Conservation (phyloP, 2,329 filamentous ascomycete species). For the Botrytis deweyae region DNA sequence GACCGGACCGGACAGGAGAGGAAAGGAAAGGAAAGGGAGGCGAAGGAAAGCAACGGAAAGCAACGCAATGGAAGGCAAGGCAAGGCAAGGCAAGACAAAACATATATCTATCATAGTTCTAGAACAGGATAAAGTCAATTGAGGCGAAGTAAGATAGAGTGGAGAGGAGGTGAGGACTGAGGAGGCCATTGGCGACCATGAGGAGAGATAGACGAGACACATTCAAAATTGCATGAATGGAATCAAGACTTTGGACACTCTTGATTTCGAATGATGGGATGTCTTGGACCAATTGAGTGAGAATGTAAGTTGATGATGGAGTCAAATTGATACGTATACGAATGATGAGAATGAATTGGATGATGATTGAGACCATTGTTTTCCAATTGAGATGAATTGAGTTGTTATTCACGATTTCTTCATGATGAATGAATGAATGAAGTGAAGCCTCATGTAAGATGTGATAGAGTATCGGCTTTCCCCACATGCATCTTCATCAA, state of each 20-base stretch:
- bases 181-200: background rate
- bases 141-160: conserved; percentile 4
- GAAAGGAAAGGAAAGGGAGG: background rate
- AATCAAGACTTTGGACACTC: background rate
- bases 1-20: background rate
- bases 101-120: conserved; percentile 7
- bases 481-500: conserved; percentile 3
- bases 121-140: background rate
- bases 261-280: conserved; percentile 12
- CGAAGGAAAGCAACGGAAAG: background rate
- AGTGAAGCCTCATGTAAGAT: background rate
- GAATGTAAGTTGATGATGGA: background rate
- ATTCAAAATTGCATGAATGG: conserved; percentile 9
- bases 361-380: background rate
- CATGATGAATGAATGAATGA: background rate
- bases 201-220: conserved; percentile 6
- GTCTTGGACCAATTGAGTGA: conserved; percentile 16
- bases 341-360: conserved; percentile 5
- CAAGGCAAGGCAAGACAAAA: background rate
- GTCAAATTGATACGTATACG: conserved; percentile 17
- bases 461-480: background rate
- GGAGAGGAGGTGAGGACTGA: background rate
- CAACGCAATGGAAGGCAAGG: background rate
- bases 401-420: background rate
- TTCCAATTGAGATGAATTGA: conserved; percentile 1